Conservation (phyloP, 2,329 filamentous ascomycete genomes). For the Colletotrichum neosansevieriae region DNA sequence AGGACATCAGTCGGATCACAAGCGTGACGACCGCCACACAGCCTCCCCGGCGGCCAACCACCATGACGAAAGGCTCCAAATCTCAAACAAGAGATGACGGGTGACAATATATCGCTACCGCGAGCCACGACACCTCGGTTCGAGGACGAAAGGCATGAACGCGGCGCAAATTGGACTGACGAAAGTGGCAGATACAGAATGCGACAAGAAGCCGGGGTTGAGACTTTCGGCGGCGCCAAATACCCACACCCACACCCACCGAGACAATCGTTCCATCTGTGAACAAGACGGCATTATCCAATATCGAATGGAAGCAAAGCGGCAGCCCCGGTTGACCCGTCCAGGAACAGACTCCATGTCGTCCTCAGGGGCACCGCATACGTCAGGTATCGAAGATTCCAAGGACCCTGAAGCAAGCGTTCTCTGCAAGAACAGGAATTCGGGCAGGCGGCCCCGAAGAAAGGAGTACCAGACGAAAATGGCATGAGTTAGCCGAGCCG, state of each 20-base stretch:
- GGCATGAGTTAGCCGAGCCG: not conserved
- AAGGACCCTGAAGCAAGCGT: not conserved
- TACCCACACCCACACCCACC: not conserved
- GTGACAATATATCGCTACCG: conserved; percentile 26
- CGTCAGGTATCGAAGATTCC: conserved; percentile 6
- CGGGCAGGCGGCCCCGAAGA: not conserved
- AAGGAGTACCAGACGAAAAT: not conserved
- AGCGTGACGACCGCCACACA: not conserved
- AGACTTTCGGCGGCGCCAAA: not conserved
- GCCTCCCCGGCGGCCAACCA: too few relatives aligned
- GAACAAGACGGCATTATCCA: not conserved
- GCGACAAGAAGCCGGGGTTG: not conserved
- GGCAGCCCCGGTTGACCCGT: not conserved
- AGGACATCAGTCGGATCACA: conserved; percentile 3
- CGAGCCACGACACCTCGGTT: not conserved
- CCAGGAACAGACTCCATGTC: conserved; percentile 7
- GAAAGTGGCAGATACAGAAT: conserved; percentile 21
- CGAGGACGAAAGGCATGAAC: not conserved
- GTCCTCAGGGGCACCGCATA: conserved; percentile 1
- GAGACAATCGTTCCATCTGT: not conserved
- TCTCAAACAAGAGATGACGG: conserved; percentile 11
- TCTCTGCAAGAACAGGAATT: conserved; percentile 19
- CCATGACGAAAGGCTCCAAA: conserved; percentile 2
- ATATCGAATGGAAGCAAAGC: not conserved
- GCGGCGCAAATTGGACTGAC: conserved; percentile 2